Evolutionary conservation across 2,329 filamentous ascomycete genomes (phyloP), one percentile per base, ranked within the genome.

Genomic region (Neurospora sp.): DNA sequence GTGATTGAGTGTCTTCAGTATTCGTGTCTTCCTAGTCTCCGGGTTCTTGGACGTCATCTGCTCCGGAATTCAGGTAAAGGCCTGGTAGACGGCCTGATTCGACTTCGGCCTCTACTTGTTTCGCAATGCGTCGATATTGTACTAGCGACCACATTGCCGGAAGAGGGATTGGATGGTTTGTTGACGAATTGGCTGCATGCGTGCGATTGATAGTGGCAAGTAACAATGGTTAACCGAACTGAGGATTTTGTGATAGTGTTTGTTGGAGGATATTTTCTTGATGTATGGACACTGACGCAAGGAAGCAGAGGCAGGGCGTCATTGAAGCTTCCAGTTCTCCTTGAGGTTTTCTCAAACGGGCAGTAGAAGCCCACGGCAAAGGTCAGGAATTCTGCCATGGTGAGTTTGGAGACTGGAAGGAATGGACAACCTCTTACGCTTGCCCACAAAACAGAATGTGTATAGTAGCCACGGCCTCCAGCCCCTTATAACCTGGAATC

Each of bases 91-190:
- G 67, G 17, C 36, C 19, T 66, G 43, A 62, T 62, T 37, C 19
- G 33, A 71, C 33, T 19, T 71, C 65, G 3, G 69, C 66, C 62
- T 71, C n/a, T 28, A 66, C 68, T n/a, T 43, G 28, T 52, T 57
- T 71, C 11, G 65, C 68, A 6, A 71, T 37, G 8, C 68, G 70
- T 38, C 70, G 70, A 10, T 71, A 69, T 41, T 71, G 68, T 17
- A 69, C 66, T 4, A 69, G 8, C 17, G 70, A 71, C 70, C 70
- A 71, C 70, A 71, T 71, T 28, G 33, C 33, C 12, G 23, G 23
- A 0, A 62, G 12, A 17, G 11, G 4, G 12, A 10, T 28, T 0
- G 3, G 23, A 15, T 62, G 2, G 8, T 2, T 33, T 5, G 23
- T 1, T 17, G 12, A 2, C 11, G 12, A 4, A 62, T 33, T 8